These are phyloP conservation scores for Cajanus cajan DNA, from an alignment of 306 rosid genomes.

Conservation along the genomic window DNA sequence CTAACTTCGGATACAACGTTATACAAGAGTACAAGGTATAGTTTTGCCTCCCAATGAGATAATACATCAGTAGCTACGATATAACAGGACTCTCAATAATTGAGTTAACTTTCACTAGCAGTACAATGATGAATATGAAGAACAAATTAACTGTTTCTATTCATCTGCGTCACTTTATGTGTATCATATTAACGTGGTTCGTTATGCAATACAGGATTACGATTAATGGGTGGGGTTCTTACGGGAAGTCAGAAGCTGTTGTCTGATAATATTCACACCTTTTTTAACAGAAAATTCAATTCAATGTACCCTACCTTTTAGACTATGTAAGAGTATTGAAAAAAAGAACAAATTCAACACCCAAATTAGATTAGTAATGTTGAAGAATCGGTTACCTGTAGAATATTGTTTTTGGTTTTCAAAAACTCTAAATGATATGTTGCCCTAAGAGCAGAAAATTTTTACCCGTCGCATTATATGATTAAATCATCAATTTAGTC, in stretches of 20 bases:
- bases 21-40: not conserved
- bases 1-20: not conserved
- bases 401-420: too few relatives aligned
- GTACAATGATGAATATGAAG: not conserved
- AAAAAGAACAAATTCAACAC: constrained; percentile 4
- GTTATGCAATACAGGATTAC: not conserved
- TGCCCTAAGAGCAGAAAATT: too few relatives aligned
- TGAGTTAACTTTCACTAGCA: not conserved
- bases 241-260: not conserved
- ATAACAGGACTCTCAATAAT: not conserved
- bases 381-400: too few relatives aligned
- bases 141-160: not conserved
- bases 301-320: not conserved
- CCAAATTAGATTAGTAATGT: not conserved
- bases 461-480: too few relatives aligned
- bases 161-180: not conserved
- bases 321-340: not conserved
- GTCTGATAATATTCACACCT: not conserved
- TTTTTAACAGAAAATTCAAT: constrained; percentile 3
- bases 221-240: too few relatives aligned
- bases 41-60: not conserved
- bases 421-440: too few relatives aligned
- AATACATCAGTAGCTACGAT: too few relatives aligned
- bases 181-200: not conserved
- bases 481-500: too few relatives aligned